Evolutionary conservation across 2,329 filamentous ascomycete genomes (phyloP).

Genomic region (Diplodia scrobiculata): DNA sequence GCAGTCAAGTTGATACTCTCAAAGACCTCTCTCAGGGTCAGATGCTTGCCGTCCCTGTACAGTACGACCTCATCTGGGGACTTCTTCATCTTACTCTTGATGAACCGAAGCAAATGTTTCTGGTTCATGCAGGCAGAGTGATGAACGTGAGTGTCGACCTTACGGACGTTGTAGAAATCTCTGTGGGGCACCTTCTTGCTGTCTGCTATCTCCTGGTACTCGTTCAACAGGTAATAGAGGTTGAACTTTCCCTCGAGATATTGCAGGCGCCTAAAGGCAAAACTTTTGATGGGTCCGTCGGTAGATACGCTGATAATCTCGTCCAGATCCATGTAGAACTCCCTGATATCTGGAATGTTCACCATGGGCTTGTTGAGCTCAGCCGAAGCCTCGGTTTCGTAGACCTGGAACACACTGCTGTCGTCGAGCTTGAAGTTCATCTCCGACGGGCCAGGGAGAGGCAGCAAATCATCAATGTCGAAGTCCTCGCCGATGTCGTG

Average conservation of each 20-base stretch:
- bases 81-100: conserved; percentile 99
- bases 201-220: conserved; percentile 97
- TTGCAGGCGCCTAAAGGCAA: conserved; percentile 89
- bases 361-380: conserved; percentile 70
- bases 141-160: conserved; percentile 98
- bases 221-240: conserved; percentile 87
- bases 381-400: conserved; percentile 66
- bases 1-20: conserved; percentile 96
- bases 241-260: conserved; percentile 98
- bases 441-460: conserved; percentile 69
- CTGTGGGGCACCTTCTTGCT: conserved; percentile 96
- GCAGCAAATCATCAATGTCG: conserved; percentile 73
- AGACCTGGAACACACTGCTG: conserved; percentile 90
- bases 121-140: conserved; percentile 99
- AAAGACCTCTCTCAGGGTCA: conserved; percentile 91
- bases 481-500: conserved; percentile 93
- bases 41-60: conserved; percentile 84
- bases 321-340: conserved; percentile 95
- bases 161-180: conserved; percentile 98
- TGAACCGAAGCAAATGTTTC: conserved; percentile 95
- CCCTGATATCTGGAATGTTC: conserved; percentile 84
- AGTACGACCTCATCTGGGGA: conserved; percentile 91
- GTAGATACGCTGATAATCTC: conserved; percentile 84
- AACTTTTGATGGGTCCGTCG: conserved; percentile 94
- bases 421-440: conserved; percentile 79